Base-by-base conservation (phyloP, 768 basidiomycete species). In the Daedaleopsis nitida region DNA sequence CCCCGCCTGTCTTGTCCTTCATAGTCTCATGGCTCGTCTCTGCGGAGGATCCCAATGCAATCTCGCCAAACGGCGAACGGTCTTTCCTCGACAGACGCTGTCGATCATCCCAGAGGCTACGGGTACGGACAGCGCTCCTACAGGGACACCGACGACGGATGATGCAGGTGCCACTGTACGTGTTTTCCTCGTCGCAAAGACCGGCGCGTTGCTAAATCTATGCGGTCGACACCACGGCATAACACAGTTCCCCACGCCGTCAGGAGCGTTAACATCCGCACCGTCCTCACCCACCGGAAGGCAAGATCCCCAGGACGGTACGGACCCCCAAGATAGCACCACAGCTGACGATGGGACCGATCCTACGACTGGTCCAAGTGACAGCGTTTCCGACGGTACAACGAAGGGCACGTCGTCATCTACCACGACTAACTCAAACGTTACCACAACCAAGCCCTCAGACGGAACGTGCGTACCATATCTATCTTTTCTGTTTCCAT, bases 41-140 rank as follows among this genome's bases (percentile, higher is more conserved):
- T 53, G 52, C 37, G 19, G 52, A n/a, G 12, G 34, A 17, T 12
- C 38, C 10, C 37, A 8, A 34, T 39, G 35, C 13, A 14, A 16
- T 32, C 6, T 32, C 24, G 56, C 35, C 21, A 35, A 50, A 39
- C 42, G 50, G 44, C 45, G 35, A 12, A 42, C 24, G 45, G 12
- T 62, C 35, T 16, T 57, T 27, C 51, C 49, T 24, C 58, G 62
- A 51, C 62, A 63, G 49, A 50, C 62, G 38, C 61, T 47, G 16
- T 42, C 61, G 19, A 43, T 55, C 52, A 51, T 24, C 32, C 39
- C 57, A 38, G 53, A 38, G 24, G 52, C 52, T 50, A 58, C 57
- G 13, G 13, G 42, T 21, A 37, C 56, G 47, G 52, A 24, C 27
- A 43, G 44, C 19, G 11, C 49, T 14, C 52, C 42, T 34, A 9